Conservation (phyloP, 441 rosid genomes). For the Croton setiger region DNA sequence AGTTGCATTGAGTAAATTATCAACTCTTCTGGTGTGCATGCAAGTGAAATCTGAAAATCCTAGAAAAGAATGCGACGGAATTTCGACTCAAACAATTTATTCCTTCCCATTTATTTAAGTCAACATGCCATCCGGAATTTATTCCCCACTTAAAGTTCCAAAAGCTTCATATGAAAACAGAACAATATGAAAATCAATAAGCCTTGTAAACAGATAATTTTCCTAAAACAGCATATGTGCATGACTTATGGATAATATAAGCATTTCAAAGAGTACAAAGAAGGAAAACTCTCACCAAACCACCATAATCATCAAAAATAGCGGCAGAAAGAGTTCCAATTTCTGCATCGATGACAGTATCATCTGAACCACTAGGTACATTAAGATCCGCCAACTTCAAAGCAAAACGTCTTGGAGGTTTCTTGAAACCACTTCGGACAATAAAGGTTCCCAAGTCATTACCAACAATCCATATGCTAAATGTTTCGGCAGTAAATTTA, state of each 20-base stretch:
- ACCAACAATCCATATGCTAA: conserved; percentile 87
- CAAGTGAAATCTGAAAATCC: too few species aligned
- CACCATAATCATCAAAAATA: conserved; percentile 95
- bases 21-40: too few species aligned
- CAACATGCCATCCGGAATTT: too few species aligned
- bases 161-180: too few species aligned
- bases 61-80: too few species aligned
- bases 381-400: conserved; percentile 72
- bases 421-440: conserved; percentile 75
- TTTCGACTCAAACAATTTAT: too few species aligned
- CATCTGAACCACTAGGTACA: conserved; percentile 61
- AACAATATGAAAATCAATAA: too few species aligned
- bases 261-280: conserved; percentile 9
- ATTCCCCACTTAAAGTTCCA: too few species aligned
- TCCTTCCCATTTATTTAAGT: too few species aligned
- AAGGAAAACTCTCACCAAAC: conserved; percentile 64
- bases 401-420: conserved; percentile 95
- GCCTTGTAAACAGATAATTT: not conserved
- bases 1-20: too few species aligned
- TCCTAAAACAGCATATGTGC: not conserved
- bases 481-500: conserved; percentile 57
- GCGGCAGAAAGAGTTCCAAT: conserved; percentile 84
- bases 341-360: conserved; percentile 69
- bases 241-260: not conserved
- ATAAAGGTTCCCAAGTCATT: conserved; percentile 79